Base-by-base conservation (phyloP, 257 asterid species). In the Solanum pimpinellifolium region DNA sequence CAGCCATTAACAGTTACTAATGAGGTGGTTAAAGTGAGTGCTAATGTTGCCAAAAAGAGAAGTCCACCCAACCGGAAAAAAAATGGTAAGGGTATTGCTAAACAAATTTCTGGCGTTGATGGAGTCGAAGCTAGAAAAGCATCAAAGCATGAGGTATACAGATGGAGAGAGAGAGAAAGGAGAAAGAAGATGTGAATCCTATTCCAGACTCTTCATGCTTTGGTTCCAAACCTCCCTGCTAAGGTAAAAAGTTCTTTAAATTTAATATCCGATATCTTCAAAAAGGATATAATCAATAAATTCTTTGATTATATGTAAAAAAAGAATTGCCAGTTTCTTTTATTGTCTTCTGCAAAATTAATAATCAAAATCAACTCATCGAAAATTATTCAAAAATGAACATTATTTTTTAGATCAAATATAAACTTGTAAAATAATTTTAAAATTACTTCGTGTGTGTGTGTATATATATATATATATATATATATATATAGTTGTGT, bases 161-260 rank as follows among this genome's bases (percentile, higher is more conserved):
- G 91, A 88, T 92, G 92, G 95, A 96, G 98, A 0, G 98, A 95
- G 89, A 95, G 98, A 83, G 98, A 95, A 86, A 92, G 98, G 86
- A 94, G 98, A 88, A 96, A 95, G 91, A 96, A 92, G 94, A 96
- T 96, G 98, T 90, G 95, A 73, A 90, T 88, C 89, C 92, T 93
- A 95, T 94, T 95, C 82, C 77, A 92, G 11, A 92, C 80, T 90
- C 98, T 96, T 84, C 99, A 94, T 83, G 92, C 93, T 87, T 89
- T 96, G 93, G 95, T 96, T 74, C 98, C 98, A 86, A 98, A 96
- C 7, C 94, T 94, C 87, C 94, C 95, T 47, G 89, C 93, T 1
- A 96, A 94, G 98, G 99, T 96, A 89, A 62, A n/a, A 62, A 23
- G 62, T 52, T 52, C 62, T 52, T 59, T 3, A 6, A 52, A 2